These are phyloP conservation scores for Backusella macrospora DNA, from an alignment of 192 early-diverging fungal genomes.

Conservation along the genomic window DNA sequence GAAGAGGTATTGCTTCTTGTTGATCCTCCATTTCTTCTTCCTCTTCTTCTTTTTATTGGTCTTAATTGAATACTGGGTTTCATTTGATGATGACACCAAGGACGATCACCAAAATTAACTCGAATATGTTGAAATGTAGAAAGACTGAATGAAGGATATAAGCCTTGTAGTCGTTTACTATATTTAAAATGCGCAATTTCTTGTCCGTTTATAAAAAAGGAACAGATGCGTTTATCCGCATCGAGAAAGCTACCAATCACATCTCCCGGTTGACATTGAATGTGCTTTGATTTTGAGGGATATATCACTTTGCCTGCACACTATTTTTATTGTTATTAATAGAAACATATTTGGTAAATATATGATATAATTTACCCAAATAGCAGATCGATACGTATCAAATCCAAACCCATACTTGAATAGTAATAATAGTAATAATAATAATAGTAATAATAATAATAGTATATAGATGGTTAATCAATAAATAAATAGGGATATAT, in stretches of 20 bases:
- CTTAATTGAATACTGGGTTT: conserved; percentile 12
- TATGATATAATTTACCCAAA: conserved; percentile 64
- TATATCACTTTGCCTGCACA: conserved; percentile 39
- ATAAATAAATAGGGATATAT: too few relatives aligned
- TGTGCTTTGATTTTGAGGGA: conserved; percentile 39
- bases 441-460: too few relatives aligned
- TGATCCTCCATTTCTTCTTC: conserved; percentile 9
- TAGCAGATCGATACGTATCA: conserved; percentile 69
- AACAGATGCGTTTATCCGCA: conserved; percentile 60
- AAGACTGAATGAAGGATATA: conserved; percentile 73
- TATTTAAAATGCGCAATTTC: conserved; percentile 48
- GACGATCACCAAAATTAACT: conserved; percentile 67
- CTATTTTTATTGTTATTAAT: conserved; percentile 27
- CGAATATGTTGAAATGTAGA: conserved; percentile 71
- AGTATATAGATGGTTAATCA: too few relatives aligned
- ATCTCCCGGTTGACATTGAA: conserved; percentile 59
- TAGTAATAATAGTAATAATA: too few relatives aligned
- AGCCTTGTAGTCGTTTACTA: conserved; percentile 24
- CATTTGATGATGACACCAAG: conserved; percentile 37
- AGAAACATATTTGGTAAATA: too few relatives aligned
- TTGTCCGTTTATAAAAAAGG: conserved; percentile 67
- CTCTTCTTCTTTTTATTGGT: conserved; percentile 15
- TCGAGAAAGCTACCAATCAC: conserved; percentile 58
- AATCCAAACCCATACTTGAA: conserved; percentile 75
- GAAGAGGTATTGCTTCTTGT: not conserved